phyloP scores from a whole-genome alignment of 805 yeast genomes.

The Candida sithepensis region DNA sequence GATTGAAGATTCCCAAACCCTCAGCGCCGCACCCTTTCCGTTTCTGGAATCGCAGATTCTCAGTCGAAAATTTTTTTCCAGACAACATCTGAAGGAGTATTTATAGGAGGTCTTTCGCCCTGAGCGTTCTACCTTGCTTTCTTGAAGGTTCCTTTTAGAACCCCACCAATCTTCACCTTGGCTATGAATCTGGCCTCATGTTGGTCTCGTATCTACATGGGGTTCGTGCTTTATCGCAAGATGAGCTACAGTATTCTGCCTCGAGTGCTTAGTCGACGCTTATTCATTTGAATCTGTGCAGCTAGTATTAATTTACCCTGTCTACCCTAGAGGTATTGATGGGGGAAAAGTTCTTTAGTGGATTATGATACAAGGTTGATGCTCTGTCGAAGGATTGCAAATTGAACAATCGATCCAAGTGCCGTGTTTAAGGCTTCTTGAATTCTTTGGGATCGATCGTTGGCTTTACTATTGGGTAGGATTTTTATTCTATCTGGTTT shows the following conservation, averaged over 20 bases:
- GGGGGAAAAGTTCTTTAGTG: constrained; percentile 18
- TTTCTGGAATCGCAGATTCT: neutral
- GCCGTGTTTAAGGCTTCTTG: constrained; percentile 41
- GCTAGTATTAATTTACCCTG: constrained; percentile 30
- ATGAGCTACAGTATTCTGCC: constrained; percentile 22
- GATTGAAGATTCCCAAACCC: neutral
- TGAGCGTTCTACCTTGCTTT: too few relatives aligned
- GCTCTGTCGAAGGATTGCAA: constrained; percentile 99
- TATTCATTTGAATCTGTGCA: constrained; percentile 24
- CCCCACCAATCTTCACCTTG: constrained; percentile 40
- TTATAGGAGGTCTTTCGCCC: neutral
- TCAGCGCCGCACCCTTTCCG: constrained; percentile 8
- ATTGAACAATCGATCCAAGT: constrained; percentile 39
- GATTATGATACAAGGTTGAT: constrained; percentile 61
- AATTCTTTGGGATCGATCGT: constrained; percentile 43
- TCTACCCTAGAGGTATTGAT: constrained; percentile 31
- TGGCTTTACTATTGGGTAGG: constrained; percentile 13
- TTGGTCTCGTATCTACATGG: constrained; percentile 10
- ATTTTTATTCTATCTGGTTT: constrained; percentile 28
- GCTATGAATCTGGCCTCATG: constrained; percentile 22
- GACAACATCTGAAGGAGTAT: neutral
- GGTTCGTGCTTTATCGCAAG: constrained; percentile 20
- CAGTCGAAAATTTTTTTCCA: neutral
- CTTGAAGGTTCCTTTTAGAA: neutral
- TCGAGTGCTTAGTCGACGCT: constrained; percentile 34